Conservation (phyloP, 208 protist species). For the Trypanosoma mega region DNA sequence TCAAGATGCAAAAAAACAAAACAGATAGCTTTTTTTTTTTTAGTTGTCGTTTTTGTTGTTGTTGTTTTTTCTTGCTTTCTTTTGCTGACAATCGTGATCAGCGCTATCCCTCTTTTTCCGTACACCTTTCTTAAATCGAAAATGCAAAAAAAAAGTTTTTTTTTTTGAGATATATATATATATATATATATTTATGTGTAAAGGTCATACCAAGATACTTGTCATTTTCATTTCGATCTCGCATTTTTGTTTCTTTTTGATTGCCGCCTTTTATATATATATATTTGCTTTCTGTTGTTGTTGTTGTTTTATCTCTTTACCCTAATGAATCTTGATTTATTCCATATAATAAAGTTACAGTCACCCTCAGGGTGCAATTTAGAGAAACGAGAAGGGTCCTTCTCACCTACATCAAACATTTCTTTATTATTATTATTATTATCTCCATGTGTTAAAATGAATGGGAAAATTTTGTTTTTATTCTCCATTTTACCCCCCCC, state of each 20-base stretch:
- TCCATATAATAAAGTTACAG: no score
- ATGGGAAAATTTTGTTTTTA: no score
- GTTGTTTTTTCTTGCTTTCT: constrained; percentile 1
- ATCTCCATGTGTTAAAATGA: no score
- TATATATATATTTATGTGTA: not conserved
- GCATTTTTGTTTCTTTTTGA: constrained; percentile 1
- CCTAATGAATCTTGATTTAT: not conserved
- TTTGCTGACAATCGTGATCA: not conserved
- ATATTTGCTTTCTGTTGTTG: constrained; percentile 3
- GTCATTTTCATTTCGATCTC: not conserved
- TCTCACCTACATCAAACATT: no score
- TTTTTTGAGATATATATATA: not conserved
- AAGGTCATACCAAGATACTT: no score
- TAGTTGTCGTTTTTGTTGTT: not conserved
- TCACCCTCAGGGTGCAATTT: no score
- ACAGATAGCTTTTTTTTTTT: not conserved
- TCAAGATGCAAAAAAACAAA: not conserved
- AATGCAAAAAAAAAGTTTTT: not conserved
- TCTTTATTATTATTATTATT: no score
- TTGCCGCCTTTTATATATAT: not conserved
- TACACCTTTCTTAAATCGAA: not conserved
- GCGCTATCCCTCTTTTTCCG: not conserved
- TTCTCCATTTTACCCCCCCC: no score
- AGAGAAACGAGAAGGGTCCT: no score
- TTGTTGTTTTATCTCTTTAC: not conserved